These are phyloP conservation scores for Citrus unshiu DNA, from an alignment of 345 rosid species.

Conservation along the genomic window DNA sequence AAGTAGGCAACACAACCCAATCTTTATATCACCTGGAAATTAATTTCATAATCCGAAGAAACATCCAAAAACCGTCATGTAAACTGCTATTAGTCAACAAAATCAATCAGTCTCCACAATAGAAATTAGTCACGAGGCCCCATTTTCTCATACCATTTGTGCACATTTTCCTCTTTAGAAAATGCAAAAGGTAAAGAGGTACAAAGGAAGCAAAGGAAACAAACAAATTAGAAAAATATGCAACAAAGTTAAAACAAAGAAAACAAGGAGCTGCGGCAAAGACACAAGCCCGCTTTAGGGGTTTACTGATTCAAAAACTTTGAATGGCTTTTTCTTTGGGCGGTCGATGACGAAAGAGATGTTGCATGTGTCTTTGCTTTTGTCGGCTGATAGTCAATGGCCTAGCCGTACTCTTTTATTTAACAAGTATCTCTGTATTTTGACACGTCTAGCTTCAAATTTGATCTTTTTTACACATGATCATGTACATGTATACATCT, in stretches of 20 bases:
- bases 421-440: background rate
- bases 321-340: slow-evolving; percentile 39
- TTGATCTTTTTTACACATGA: background rate
- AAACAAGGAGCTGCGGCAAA: background rate
- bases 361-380: background rate
- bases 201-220: background rate
- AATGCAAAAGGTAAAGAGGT: background rate
- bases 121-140: background rate
- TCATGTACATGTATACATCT: background rate
- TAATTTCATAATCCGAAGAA: background rate
- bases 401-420: background rate
- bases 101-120: background rate
- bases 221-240: background rate
- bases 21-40: background rate
- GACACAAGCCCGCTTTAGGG: slow-evolving; percentile 26
- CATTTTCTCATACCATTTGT: background rate
- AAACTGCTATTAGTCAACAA: slow-evolving; percentile 9
- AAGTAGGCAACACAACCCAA: background rate
- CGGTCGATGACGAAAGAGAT: slow-evolving; percentile 37
- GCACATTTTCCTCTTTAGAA: slow-evolving; percentile 2
- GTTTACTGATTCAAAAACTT: slow-evolving; percentile 23
- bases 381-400: slow-evolving; percentile 31
- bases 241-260: background rate
- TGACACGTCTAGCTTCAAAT: slow-evolving; percentile 18
- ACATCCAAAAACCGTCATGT: background rate